These are phyloP conservation scores for Candida tropicalis DNA, from an alignment of 1,139 yeast species.

Conservation along the genomic window DNA sequence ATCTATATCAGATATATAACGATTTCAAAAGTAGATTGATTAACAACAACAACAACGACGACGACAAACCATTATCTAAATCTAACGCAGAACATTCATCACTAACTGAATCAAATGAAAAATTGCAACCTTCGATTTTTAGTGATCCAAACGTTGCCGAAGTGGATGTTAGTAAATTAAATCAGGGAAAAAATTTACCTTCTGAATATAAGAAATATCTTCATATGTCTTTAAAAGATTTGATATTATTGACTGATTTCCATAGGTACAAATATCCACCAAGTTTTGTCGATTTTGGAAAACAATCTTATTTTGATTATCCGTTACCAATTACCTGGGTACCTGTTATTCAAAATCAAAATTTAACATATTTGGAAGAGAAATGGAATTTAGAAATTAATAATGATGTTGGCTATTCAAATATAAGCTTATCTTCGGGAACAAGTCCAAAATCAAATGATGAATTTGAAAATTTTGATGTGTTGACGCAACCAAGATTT, in stretches of 20 bases:
- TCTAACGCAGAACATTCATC: conserved; percentile 6
- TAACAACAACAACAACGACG: conserved; percentile 4
- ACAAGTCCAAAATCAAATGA: conserved; percentile 7
- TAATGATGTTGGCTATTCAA: conserved; percentile 33
- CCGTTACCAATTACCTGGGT: conserved; percentile 46
- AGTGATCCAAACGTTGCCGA: conserved; percentile 27
- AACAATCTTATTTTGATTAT: conserved; percentile 29
- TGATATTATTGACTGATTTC: conserved; percentile 25
- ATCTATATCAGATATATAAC: conserved; percentile 35
- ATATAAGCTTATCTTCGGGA: conserved; percentile 25
- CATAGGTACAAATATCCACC: conserved; percentile 27
- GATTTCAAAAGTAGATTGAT: conserved; percentile 35
- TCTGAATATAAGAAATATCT: conserved; percentile 26
- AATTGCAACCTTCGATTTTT: conserved; percentile 17
- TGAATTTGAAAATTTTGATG: conserved; percentile 10
- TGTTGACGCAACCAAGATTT: conserved; percentile 19
- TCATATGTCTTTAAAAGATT: conserved; percentile 28
- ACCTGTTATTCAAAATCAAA: conserved; percentile 33
- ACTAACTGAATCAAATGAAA: conserved; percentile 4
- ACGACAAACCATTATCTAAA: conserved; percentile 10
- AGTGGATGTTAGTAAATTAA: conserved; percentile 18
- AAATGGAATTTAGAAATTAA: conserved; percentile 27
- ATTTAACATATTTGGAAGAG: conserved; percentile 25
- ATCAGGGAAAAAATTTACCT: conserved; percentile 16
- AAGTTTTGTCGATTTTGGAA: conserved; percentile 30